Evolutionary conservation across 2,329 filamentous ascomycete genomes (phyloP).

Genomic region (Xylariaceae sp.): DNA sequence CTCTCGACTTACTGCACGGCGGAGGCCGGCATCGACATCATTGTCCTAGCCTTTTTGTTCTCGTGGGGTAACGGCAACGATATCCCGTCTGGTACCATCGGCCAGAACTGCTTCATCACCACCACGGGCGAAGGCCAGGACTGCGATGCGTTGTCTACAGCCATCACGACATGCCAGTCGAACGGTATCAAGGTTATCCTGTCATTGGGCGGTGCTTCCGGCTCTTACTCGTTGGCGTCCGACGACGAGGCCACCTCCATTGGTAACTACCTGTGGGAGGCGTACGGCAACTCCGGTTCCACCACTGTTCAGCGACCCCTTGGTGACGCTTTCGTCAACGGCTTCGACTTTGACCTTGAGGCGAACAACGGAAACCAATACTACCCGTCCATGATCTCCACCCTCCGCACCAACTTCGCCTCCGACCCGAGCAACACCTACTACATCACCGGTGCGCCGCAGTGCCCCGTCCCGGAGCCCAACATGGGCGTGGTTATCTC

Average conservation of each 20-base stretch:
- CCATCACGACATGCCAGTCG: constrained; percentile 41
- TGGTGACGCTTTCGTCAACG: constrained; percentile 40
- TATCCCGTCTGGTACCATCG: constrained; percentile 40
- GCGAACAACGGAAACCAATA: constrained; percentile 35
- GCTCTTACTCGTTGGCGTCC: constrained; percentile 35
- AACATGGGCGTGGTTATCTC: constrained; percentile 40
- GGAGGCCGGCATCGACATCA: constrained; percentile 39
- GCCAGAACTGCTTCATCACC: constrained; percentile 38
- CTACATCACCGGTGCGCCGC: constrained; percentile 47
- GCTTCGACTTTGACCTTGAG: constrained; percentile 33
- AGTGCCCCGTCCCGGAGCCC: constrained; percentile 43
- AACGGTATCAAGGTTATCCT: constrained; percentile 42
- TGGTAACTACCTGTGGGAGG: constrained; percentile 42
- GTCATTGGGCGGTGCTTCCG: constrained; percentile 41
- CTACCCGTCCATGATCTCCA: constrained; percentile 33
- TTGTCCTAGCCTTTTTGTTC: constrained; percentile 43
- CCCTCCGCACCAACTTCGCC: constrained; percentile 34
- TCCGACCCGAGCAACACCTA: constrained; percentile 35
- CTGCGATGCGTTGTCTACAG: constrained; percentile 38
- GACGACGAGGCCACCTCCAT: constrained; percentile 39
- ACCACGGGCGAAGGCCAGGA: constrained; percentile 33
- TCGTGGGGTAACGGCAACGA: constrained; percentile 35
- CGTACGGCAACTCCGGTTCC: constrained; percentile 39
- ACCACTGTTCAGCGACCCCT: constrained; percentile 40
- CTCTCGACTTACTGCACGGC: constrained; percentile 38